phyloP scores from a whole-genome alignment of 2,329 filamentous ascomycete genomes.

The Lachnellula occidentalis region DNA sequence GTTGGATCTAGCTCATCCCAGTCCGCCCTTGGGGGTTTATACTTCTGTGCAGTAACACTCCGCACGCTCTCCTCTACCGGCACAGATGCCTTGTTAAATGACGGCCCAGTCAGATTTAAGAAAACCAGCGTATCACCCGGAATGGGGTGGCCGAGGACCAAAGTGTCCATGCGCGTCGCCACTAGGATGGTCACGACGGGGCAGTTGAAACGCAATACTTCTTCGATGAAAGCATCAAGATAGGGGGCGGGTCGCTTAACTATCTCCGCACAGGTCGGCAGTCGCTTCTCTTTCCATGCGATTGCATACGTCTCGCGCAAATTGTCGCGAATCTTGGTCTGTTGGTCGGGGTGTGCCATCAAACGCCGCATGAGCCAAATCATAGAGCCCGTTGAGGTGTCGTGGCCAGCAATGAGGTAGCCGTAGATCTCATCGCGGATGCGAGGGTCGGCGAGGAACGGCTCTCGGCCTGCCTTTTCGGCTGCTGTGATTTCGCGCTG shows the following conservation, averaged over 20 bases:
- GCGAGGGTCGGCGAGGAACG: not conserved
- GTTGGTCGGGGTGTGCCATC: not conserved
- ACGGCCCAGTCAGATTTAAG: slow-evolving; percentile 9
- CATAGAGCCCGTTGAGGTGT: not conserved
- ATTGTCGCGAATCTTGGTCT: not conserved
- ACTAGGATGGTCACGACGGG: slow-evolving; percentile 28
- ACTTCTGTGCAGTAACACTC: not conserved
- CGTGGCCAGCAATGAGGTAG: not conserved
- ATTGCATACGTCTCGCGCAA: not conserved
- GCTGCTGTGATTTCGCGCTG: not conserved
- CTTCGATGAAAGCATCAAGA: slow-evolving; percentile 14
- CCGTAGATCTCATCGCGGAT: not conserved
- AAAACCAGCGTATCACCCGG: slow-evolving; percentile 33
- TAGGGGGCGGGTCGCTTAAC: slow-evolving; percentile 1
- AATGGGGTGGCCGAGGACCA: slow-evolving; percentile 31
- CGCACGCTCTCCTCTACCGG: slow-evolving; percentile 23
- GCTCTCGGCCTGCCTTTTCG: not conserved
- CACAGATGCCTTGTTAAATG: slow-evolving; percentile 20
- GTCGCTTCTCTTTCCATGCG: not conserved
- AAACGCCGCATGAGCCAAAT: not conserved
- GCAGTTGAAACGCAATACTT: slow-evolving; percentile 31
- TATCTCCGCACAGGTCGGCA: not conserved
- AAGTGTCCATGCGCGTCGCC: slow-evolving; percentile 27
- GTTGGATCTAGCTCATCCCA: slow-evolving; percentile 27
- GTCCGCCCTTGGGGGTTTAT: slow-evolving; percentile 17